These are phyloP conservation scores for Bruguiera parviflora DNA, from an alignment of 345 rosid species.

Conservation along the genomic window DNA sequence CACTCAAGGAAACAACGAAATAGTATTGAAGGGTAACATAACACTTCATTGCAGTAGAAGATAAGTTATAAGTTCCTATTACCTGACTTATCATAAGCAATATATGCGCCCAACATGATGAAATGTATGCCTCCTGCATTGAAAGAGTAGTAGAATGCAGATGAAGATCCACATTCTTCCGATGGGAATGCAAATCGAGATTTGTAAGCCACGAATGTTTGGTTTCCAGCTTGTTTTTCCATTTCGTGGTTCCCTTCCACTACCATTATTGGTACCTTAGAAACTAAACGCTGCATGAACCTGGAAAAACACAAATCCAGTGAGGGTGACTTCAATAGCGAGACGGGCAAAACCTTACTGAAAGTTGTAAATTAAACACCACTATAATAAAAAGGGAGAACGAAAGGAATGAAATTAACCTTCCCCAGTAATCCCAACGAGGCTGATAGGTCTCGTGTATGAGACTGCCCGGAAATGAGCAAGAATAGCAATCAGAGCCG, in stretches of 20 bases:
- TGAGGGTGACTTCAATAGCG: background rate
- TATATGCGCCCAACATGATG: slow-evolving; percentile 80
- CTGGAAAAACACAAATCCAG: slow-evolving; percentile 32
- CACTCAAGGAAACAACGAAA: background rate
- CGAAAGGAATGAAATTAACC: slow-evolving; percentile 33
- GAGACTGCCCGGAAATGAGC: slow-evolving; percentile 53
- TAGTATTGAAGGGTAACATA: background rate
- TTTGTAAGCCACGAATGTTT: slow-evolving; percentile 67
- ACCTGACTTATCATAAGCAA: slow-evolving; percentile 61
- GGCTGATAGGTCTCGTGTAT: slow-evolving; percentile 85
- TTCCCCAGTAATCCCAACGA: slow-evolving; percentile 99
- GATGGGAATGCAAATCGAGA: slow-evolving; percentile 89
- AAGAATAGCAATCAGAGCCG: slow-evolving; percentile 48
- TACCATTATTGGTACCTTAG: slow-evolving; percentile 78
- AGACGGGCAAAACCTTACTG: background rate
- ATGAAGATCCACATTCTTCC: slow-evolving; percentile 63
- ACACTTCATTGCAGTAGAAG: background rate
- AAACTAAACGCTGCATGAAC: slow-evolving; percentile 70
- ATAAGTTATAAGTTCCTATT: slow-evolving; percentile 3
- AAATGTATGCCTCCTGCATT: slow-evolving; percentile 95
- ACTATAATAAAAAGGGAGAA: background rate
- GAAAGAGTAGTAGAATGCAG: slow-evolving; percentile 78
- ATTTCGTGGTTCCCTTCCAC: slow-evolving; percentile 89
- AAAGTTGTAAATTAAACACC: background rate
- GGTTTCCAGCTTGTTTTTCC: slow-evolving; percentile 66